Conservation (phyloP, 2,329 filamentous ascomycete genomes). For the Dothiorella sarmentorum region DNA sequence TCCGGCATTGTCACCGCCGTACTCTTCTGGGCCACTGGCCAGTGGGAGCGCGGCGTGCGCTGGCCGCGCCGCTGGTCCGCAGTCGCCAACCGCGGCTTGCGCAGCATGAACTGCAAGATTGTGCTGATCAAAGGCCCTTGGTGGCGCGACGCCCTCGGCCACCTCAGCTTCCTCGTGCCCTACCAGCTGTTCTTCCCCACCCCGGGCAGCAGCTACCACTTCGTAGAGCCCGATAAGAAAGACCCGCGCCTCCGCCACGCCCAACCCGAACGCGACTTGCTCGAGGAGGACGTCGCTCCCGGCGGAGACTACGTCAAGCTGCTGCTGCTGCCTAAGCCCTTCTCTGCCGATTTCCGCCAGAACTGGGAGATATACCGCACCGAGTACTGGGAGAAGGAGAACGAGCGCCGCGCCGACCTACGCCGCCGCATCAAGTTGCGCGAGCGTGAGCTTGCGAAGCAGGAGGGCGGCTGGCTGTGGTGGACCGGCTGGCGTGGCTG, state of each 20-base stretch:
- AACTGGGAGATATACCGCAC: constrained; percentile 94
- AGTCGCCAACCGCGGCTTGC: constrained; percentile 82
- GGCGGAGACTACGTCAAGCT: constrained; percentile 92
- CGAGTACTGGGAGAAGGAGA: constrained; percentile 97
- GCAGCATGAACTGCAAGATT: constrained; percentile 94
- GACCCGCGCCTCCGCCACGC: constrained; percentile 23
- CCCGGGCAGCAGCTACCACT: constrained; percentile 68
- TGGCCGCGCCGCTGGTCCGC: constrained; percentile 92
- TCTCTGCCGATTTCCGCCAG: constrained; percentile 89
- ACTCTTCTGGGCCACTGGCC: constrained; percentile 89
- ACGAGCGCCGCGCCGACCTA: constrained; percentile 76
- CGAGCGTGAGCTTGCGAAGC: constrained; percentile 64
- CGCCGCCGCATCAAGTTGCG: constrained; percentile 66
- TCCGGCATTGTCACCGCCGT: constrained; percentile 83
- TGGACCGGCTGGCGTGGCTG: constrained; percentile 72
- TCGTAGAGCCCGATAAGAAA: constrained; percentile 62
- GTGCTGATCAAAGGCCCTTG: constrained; percentile 81
- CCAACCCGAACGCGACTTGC: constrained; percentile 50
- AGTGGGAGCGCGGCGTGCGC: constrained; percentile 91
- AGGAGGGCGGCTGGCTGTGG: constrained; percentile 74
- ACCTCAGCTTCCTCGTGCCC: constrained; percentile 72
- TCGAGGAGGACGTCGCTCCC: constrained; percentile 85
- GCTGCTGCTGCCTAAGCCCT: constrained; percentile 86
- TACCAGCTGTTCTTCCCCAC: constrained; percentile 68
- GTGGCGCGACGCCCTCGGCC: constrained; percentile 73